Evolutionary conservation across 2,329 filamentous ascomycete species (phyloP).

Genomic region (Trichophyton simii): DNA sequence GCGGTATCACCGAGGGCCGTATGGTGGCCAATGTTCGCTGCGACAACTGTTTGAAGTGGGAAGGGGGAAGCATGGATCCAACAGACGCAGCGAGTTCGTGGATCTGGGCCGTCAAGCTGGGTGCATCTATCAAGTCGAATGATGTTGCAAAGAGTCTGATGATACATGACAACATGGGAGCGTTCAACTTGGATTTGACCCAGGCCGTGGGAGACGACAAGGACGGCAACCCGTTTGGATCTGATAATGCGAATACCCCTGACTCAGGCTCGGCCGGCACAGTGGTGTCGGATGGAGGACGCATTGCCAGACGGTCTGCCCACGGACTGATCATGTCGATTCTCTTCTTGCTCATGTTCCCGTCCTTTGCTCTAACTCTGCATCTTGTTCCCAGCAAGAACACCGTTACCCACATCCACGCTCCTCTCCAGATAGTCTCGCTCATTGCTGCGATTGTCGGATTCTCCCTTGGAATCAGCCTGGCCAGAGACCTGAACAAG

Average conservation of each 20-base stretch:
- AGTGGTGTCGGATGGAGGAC: background rate
- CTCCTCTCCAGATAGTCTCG: constrained; percentile 36
- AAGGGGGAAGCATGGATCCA: constrained; percentile 41
- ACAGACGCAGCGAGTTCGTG: constrained; percentile 33
- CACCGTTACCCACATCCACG: constrained; percentile 24
- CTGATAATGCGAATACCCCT: background rate
- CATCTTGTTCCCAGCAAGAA: constrained; percentile 10
- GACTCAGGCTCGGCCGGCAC: background rate
- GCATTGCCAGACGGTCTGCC: constrained; percentile 11
- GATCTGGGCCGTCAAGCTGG: constrained; percentile 40
- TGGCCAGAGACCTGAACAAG: constrained; percentile 31
- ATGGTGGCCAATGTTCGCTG: constrained; percentile 48
- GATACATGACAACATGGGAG: constrained; percentile 34
- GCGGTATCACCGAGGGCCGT: constrained; percentile 39
- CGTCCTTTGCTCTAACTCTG: constrained; percentile 15
- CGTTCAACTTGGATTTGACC: constrained; percentile 38
- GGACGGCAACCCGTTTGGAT: constrained; percentile 23
- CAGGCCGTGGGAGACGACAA: constrained; percentile 38
- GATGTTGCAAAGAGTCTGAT: constrained; percentile 32
- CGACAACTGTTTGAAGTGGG: constrained; percentile 43
- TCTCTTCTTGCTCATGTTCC: constrained; percentile 18
- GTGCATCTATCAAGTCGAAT: constrained; percentile 38
- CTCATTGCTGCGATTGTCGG: constrained; percentile 38
- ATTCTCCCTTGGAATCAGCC: constrained; percentile 40
- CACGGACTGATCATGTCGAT: constrained; percentile 20